These are phyloP conservation scores for Strobilomyces confusus DNA, from an alignment of 768 basidiomycete genomes.

Conservation along the genomic window DNA sequence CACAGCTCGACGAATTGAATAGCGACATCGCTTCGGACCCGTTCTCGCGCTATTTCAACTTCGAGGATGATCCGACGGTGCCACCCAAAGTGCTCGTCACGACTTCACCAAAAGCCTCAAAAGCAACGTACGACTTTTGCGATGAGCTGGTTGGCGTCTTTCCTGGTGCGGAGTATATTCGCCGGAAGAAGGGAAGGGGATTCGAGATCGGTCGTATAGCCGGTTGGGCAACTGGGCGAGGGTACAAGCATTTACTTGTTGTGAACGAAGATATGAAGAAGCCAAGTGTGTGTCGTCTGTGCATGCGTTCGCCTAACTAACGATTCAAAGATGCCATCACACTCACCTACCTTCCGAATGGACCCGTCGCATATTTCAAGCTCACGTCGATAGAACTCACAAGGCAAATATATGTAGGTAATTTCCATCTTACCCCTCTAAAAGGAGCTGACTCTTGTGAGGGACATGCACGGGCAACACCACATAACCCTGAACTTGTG, in stretches of 20 bases:
- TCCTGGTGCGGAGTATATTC: constrained; percentile 87
- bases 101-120: constrained; percentile 86
- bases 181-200: constrained; percentile 82
- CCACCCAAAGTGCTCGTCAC: constrained; percentile 90
- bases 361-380: constrained; percentile 95
- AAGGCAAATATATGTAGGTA: constrained; percentile 75
- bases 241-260: constrained; percentile 84
- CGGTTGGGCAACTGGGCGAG: constrained; percentile 86
- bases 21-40: constrained; percentile 71
- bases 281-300: constrained; percentile 62
- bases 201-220: constrained; percentile 90
- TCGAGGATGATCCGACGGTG: constrained; percentile 58
- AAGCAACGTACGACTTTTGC: constrained; percentile 86
- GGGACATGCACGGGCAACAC: constrained; percentile 91
- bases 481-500: constrained; percentile 93
- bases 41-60: constrained; percentile 73
- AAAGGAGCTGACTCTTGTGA: constrained; percentile 29
- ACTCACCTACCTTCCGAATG: constrained; percentile 82
- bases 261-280: constrained; percentile 96
- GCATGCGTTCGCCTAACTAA: background rate
- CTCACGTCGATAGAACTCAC: constrained; percentile 84
- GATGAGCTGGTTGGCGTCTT: constrained; percentile 87
- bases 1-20: constrained; percentile 54
- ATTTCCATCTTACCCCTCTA: background rate
- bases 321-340: constrained; percentile 78